A percentile compares a stretch with the other conserved stretches of the same genome.
Evolutionary conservation across 2,329 filamentous ascomycete species (phyloP).

Genomic region (Fusarium clavum): DNA sequence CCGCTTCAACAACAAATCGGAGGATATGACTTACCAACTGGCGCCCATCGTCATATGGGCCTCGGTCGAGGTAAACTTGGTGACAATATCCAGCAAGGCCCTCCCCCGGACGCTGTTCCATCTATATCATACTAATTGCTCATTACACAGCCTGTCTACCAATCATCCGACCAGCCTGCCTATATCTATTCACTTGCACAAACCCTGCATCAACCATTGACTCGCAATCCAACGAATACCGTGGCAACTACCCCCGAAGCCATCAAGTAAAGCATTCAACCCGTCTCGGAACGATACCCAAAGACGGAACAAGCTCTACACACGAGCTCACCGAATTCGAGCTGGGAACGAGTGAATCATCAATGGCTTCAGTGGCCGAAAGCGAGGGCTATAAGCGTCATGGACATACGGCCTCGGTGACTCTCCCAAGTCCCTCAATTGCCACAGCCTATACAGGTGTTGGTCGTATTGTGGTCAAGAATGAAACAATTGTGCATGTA

Average conservation of each 20-base stretch:
- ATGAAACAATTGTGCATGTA: conserved; percentile 33
- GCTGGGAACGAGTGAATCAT: conserved; percentile 3
- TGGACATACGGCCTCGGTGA: conserved; percentile 14
- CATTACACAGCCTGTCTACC: conserved; percentile 38
- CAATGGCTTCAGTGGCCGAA: conserved; percentile 25
- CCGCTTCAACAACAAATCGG: conserved; percentile 26
- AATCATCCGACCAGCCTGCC: conserved; percentile 33
- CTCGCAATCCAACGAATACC: conserved; percentile 13
- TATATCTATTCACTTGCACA: conserved; percentile 29
- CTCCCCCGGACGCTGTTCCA: rapidly evolving
- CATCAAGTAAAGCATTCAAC: conserved; percentile 30
- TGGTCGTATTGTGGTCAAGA: conserved; percentile 37
- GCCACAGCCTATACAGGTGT: neutral
- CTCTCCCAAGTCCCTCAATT: neutral
- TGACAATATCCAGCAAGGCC: conserved; percentile 36
- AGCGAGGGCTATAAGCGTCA: conserved; percentile 10
- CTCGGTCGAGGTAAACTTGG: conserved; percentile 40
- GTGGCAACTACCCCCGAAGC: conserved; percentile 15
- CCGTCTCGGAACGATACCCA: conserved; percentile 19
- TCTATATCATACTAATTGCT: neutral
- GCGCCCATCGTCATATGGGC: conserved; percentile 39
- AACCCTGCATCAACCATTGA: conserved; percentile 6
- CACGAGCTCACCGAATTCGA: conserved; percentile 30
- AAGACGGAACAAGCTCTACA: conserved; percentile 35
- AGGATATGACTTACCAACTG: conserved; percentile 38